Evolutionary conservation across 495 filamentous ascomycete genomes (phyloP).

Genomic region (Jackrogersella minutella): DNA sequence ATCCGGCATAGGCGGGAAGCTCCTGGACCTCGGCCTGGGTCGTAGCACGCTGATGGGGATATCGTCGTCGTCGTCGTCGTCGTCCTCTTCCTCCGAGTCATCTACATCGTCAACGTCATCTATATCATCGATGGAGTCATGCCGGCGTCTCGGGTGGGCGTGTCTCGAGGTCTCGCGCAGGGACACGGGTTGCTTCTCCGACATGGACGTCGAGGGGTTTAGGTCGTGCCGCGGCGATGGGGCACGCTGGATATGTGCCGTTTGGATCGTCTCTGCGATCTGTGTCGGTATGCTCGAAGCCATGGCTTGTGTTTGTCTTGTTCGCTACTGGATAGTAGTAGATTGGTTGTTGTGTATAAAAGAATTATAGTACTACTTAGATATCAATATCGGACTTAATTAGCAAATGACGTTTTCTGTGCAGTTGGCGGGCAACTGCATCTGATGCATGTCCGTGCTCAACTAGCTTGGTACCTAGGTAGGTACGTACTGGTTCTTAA

Average conservation of each 20-base stretch:
- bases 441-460: too few species aligned
- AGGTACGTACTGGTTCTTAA: background rate
- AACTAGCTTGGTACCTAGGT: too few species aligned
- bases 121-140: slow-evolving; percentile 32
- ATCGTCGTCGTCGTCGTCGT: slow-evolving; percentile 55
- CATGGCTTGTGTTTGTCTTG: slow-evolving; percentile 37
- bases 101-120: slow-evolving; percentile 25
- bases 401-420: slow-evolving; percentile 22
- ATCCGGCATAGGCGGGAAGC: slow-evolving; percentile 88
- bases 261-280: slow-evolving; percentile 78
- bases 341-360: background rate
- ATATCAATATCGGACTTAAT: background rate
- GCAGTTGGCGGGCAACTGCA: slow-evolving; percentile 23
- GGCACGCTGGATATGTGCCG: slow-evolving; percentile 72
- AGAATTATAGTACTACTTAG: background rate
- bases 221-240: slow-evolving; percentile 78
- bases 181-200: slow-evolving; percentile 59
- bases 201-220: slow-evolving; percentile 78
- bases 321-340: background rate
- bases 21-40: slow-evolving; percentile 55
- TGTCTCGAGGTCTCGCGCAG: slow-evolving; percentile 18
- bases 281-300: slow-evolving; percentile 61
- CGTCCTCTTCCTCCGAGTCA: slow-evolving; percentile 35
- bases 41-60: slow-evolving; percentile 66
- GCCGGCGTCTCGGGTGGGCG: slow-evolving; percentile 37